Percentiles rank a stretch among this genome's conserved stretches.
These are phyloP conservation scores for Arabidopsis thaliana DNA, from an alignment of 345 rosid genomes.

Conservation along the genomic window DNA sequence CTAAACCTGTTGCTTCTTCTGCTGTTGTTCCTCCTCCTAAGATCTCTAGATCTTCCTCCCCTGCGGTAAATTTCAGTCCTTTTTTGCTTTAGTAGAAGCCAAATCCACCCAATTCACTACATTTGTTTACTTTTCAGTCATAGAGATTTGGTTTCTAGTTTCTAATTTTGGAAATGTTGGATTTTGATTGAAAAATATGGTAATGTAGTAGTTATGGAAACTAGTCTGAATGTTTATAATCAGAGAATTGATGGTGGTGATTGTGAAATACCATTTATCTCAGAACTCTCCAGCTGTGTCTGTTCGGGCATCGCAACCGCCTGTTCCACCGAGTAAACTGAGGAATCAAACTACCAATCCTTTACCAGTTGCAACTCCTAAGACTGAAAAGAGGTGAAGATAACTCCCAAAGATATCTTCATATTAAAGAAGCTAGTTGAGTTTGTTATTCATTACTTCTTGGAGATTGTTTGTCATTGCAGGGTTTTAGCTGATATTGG, in stretches of 20 bases:
- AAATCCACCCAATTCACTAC: conserved; percentile 12
- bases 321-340: conserved; percentile 63
- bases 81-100: not conserved
- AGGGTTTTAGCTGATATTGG: conserved; percentile 67
- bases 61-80: conserved; percentile 56
- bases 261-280: conserved; percentile 51
- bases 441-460: conserved; percentile 23
- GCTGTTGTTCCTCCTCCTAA: conserved; percentile 49
- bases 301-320: conserved; percentile 56
- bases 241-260: conserved; percentile 1
- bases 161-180: conserved; percentile 40
- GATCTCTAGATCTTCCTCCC: conserved; percentile 85
- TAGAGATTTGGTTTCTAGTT: conserved; percentile 26
- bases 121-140: conserved; percentile 1
- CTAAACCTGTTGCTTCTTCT: conserved; percentile 47
- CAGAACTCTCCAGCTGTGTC: conserved; percentile 60
- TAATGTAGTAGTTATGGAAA: conserved; percentile 27
- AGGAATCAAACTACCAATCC: conserved; percentile 45
- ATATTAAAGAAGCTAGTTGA: conserved; percentile 1
- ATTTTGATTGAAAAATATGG: conserved; percentile 16
- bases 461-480: conserved; percentile 40
- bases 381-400: conserved; percentile 67
- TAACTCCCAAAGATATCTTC: not conserved
- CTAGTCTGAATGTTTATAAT: conserved; percentile 33
- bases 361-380: conserved; percentile 71